Base-by-base conservation (phyloP, 2,329 filamentous ascomycete genomes). In the Ophiostoma piceae region DNA sequence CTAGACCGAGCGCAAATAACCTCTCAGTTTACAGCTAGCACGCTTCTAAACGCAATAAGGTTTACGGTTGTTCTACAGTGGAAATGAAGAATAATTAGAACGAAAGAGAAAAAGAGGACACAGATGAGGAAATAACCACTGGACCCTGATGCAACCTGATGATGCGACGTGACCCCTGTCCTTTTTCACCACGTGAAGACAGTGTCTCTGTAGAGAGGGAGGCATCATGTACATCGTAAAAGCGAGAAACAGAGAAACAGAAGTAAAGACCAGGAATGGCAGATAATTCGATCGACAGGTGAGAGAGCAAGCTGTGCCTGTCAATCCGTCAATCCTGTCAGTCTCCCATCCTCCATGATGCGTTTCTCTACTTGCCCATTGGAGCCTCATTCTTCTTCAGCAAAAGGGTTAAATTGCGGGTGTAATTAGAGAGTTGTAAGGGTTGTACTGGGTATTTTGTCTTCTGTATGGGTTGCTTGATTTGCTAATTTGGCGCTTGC, bases 371-470 rank as follows among this genome's bases (percentile, higher is more conserved):
- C 43, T 51, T 51, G 43, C 16, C 43, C 16, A n/a, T 51, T 51
- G 43, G 43, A 51, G 43, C 43, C 43, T 51, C 43, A 51, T 51
- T 51, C 14, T 51, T 51, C 43, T 51, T 51, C 43, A 51, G 43
- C 43, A 51, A n/a, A 51, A 51, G 43, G 43, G 43, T 51, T 51
- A 51, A n/a, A 51, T 51, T 51, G 43, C 43, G 43, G n/a, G 16
- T 19, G 26, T 51, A 8, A 2, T 43, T 43, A 19, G 16, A 47
- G 35, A 1, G 9, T 37, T 37, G 16, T 47, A 26, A 57, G 51
- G 51, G 51, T 57, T 57, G 51, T 26, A 57, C 26, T 22, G 14
- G 2, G 11, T 14, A 19, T 47, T 47, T 5, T 47, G 35, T 37
- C 2, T 3, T 37, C 6, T 37, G 35, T 47, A 47, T 47, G 26